These are phyloP conservation scores for Entomortierella beljakovae DNA, from an alignment of 192 early-diverging fungal species.

Conservation along the genomic window DNA sequence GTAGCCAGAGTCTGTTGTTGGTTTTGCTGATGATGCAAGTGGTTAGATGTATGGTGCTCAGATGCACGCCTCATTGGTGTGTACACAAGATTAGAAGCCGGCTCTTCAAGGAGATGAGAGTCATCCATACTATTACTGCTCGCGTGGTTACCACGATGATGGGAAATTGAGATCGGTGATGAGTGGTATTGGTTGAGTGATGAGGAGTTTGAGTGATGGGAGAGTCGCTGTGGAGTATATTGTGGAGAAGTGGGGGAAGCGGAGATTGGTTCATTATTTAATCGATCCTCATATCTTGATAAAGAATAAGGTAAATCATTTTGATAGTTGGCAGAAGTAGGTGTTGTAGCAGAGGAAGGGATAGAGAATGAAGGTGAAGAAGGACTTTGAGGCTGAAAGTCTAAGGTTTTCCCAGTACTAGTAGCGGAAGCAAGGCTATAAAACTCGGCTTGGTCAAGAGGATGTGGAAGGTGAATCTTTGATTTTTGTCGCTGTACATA, in stretches of 20 bases:
- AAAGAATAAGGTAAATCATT: constrained; percentile 26
- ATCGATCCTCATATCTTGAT: constrained; percentile 22
- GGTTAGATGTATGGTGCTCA: constrained; percentile 20
- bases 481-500: constrained; percentile 33
- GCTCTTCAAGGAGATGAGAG: background rate
- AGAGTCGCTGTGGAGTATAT: constrained; percentile 6
- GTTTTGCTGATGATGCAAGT: constrained; percentile 6
- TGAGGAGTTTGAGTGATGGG: background rate
- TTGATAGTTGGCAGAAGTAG: constrained; percentile 24
- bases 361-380: constrained; percentile 40
- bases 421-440: background rate
- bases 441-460: constrained; percentile 34
- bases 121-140: constrained; percentile 30
- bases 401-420: background rate
- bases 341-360: constrained; percentile 42
- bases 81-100: constrained; percentile 11
- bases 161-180: constrained; percentile 35
- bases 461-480: constrained; percentile 4
- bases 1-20: constrained; percentile 30
- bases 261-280: background rate
- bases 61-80: constrained; percentile 38
- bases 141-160: constrained; percentile 13
- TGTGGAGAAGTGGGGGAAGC: constrained; percentile 24
- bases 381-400: constrained; percentile 25
- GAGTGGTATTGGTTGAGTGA: constrained; percentile 18